Conservation (phyloP, 108 stramenopile species). For the Ochromonas danica region DNA sequence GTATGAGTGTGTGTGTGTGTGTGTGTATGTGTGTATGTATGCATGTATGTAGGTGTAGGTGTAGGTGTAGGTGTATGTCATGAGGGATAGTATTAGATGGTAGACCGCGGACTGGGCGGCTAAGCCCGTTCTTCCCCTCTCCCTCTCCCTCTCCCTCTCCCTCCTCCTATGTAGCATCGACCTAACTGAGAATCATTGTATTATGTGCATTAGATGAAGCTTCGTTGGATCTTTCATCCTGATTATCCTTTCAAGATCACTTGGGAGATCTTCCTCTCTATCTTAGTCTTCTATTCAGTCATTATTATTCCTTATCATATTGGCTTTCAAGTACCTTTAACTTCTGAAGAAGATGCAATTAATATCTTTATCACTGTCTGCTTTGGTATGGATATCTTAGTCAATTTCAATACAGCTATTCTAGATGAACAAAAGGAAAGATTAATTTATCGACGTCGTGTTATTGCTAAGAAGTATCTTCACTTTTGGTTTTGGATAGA, state of each 20-base stretch:
- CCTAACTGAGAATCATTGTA: too few relatives aligned
- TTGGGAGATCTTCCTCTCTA: not conserved
- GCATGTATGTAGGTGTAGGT: too few relatives aligned
- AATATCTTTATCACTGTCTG: slow-evolving; percentile 42
- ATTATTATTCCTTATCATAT: slow-evolving; percentile 23
- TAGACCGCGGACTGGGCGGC: too few relatives aligned
- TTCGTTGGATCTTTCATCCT: not conserved
- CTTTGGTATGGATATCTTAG: slow-evolving; percentile 53
- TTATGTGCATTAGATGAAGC: too few relatives aligned
- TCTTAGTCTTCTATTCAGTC: slow-evolving; percentile 6
- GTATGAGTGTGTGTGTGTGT: too few relatives aligned
- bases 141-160: too few relatives aligned
- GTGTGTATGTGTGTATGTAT: too few relatives aligned
- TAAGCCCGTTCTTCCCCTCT: too few relatives aligned
- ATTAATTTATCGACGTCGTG: not conserved
- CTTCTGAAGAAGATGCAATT: not conserved
- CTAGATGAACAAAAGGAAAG: slow-evolving; percentile 2
- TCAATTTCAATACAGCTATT: slow-evolving; percentile 58
- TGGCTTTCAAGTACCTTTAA: slow-evolving; percentile 25
- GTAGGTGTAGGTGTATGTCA: too few relatives aligned
- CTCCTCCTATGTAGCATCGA: too few relatives aligned
- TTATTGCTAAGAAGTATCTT: slow-evolving; percentile 12
- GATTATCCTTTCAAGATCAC: not conserved
- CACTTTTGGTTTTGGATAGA: slow-evolving; percentile 30
- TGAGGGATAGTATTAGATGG: too few relatives aligned